Evolutionary conservation across 2,329 filamentous ascomycete genomes (phyloP).

Genomic region (Apiospora sp.): DNA sequence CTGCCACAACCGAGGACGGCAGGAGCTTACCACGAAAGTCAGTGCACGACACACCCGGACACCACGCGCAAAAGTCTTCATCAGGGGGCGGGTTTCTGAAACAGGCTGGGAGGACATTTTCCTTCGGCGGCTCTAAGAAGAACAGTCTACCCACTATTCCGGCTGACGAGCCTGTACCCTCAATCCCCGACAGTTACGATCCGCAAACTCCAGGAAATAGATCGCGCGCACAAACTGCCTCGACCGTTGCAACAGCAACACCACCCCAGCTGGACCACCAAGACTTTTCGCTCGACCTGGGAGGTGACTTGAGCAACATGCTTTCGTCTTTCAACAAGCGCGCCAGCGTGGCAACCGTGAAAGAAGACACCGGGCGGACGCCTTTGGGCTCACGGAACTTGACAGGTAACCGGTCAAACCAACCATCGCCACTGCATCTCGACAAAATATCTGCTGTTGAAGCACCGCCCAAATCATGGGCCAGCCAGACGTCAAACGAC

Average conservation of each 20-base stretch:
- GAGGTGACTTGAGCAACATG: slow-evolving; percentile 66
- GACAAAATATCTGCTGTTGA: slow-evolving; percentile 55
- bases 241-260: slow-evolving; percentile 62
- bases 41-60: slow-evolving; percentile 41
- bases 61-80: slow-evolving; percentile 57
- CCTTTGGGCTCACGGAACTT: slow-evolving; percentile 51
- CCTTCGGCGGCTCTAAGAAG: slow-evolving; percentile 66
- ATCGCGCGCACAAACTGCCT: slow-evolving; percentile 59
- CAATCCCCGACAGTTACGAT: slow-evolving; percentile 31
- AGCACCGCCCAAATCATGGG: slow-evolving; percentile 57
- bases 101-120: slow-evolving; percentile 65
- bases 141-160: slow-evolving; percentile 45
- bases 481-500: slow-evolving; percentile 60
- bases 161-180: slow-evolving; percentile 46
- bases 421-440: slow-evolving; percentile 57
- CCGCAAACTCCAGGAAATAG: slow-evolving; percentile 46
- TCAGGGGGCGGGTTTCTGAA: slow-evolving; percentile 59
- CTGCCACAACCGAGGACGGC: slow-evolving; percentile 50
- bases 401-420: slow-evolving; percentile 54
- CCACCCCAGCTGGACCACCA: slow-evolving; percentile 56
- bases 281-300: slow-evolving; percentile 59
- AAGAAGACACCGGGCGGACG: slow-evolving; percentile 47
- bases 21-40: slow-evolving; percentile 47
- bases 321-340: slow-evolving; percentile 60
- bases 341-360: slow-evolving; percentile 57